Evolutionary conservation across 306 rosid species (phyloP), one percentile per base, ranked within the genome.

Genomic region (Medicago arabica): DNA sequence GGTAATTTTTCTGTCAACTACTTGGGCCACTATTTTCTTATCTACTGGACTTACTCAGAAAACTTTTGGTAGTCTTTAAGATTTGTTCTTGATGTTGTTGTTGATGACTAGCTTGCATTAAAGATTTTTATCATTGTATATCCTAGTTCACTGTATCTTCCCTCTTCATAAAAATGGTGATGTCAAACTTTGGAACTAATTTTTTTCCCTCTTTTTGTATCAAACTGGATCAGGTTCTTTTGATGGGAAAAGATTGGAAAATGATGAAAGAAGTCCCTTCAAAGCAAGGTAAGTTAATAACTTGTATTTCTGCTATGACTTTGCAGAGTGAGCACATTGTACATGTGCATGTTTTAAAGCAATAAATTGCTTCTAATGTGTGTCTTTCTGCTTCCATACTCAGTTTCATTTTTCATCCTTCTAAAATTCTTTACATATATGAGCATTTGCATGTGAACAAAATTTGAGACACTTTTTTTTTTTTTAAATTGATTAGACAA

Each of bases 231-330:
- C 91, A 91, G 98, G 84, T 54, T 83, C 86, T 47, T 2, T 66
- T 67, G 86, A 83, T 50, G 63, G 82, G 38, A 57, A 67, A 57
- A 51, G 79, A 34, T 76, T 58, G 75, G 81, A 71, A 75, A 74
- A 62, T 64, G 83, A 74, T 68, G 78, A 75, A 69, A 81, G 79
- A 84, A 86, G 77, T 81, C 31, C 80, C 76, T 34, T 46, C 49
- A 88, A 84, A 76, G 66, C 84, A 59, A n/a, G 69, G 98, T 92
- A 63, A 78, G 88, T 78, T 61, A 15, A 28, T 81, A 36, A 63
- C 51, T 77, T 64, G 66, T 74, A 67, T 38, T 67, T 74, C 67
- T 79, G 84, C 71, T 43, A 40, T 36, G 34, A 61, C 69, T 69
- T 85, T 51, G 78, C 74, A 49, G 73, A 69, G 21, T 47, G 62